Evolutionary conservation across 495 filamentous ascomycete genomes (phyloP).

Genomic region (Trichoderma virens): DNA sequence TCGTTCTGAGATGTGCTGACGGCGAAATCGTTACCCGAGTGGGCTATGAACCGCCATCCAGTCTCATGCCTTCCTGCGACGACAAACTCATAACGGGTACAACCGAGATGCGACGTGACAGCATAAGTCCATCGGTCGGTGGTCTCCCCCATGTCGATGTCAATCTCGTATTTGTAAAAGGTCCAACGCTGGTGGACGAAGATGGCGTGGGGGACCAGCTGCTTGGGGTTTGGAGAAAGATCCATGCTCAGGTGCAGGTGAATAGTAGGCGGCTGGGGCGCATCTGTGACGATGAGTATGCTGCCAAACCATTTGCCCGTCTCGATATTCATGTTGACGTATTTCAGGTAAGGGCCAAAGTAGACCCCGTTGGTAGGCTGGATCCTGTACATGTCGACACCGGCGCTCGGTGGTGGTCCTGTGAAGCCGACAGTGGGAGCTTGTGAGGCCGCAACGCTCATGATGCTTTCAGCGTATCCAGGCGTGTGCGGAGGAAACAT

Average conservation of each 20-base stretch:
- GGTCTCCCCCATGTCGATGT: conserved; percentile 80
- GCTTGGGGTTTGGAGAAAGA: conserved; percentile 85
- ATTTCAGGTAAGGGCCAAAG: conserved; percentile 91
- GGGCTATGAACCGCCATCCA: conserved; percentile 94
- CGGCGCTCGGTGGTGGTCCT: conserved; percentile 76
- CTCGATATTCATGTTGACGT: conserved; percentile 95
- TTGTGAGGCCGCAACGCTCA: conserved; percentile 64
- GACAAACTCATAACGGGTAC: conserved; percentile 96
- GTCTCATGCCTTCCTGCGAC: conserved; percentile 85
- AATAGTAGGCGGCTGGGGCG: conserved; percentile 90
- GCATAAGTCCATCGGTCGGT: conserved; percentile 96
- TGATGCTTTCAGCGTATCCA: conserved; percentile 65
- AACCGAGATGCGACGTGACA: conserved; percentile 92
- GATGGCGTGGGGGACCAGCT: conserved; percentile 77
- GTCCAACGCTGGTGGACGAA: conserved; percentile 85
- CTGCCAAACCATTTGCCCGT: conserved; percentile 80
- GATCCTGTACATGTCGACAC: conserved; percentile 88
- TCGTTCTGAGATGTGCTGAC: conserved; percentile 80
- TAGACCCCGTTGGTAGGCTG: conserved; percentile 96
- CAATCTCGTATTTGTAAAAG: conserved; percentile 93
- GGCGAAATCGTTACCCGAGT: conserved; percentile 91
- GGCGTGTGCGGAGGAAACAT: conserved; percentile 65
- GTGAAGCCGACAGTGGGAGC: conserved; percentile 65
- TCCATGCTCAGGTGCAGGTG: conserved; percentile 90
- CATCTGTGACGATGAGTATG: conserved; percentile 73